These are phyloP conservation scores for Sugiyamaella pinicola DNA, from an alignment of 1,139 yeast genomes.

Conservation along the genomic window DNA sequence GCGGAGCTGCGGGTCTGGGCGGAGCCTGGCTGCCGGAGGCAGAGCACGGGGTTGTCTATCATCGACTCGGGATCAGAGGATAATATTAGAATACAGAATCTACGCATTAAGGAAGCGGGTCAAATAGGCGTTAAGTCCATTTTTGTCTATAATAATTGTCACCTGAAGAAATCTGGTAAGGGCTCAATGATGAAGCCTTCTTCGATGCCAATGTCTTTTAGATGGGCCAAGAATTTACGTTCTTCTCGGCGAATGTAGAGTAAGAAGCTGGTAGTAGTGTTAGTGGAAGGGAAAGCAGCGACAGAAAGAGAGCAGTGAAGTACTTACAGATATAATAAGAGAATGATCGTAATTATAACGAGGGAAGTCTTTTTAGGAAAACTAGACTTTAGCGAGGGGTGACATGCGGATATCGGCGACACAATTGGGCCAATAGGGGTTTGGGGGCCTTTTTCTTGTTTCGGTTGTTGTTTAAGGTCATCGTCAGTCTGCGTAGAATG, in stretches of 20 bases:
- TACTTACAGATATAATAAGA: slow-evolving; percentile 9
- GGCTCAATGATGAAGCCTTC: slow-evolving; percentile 21
- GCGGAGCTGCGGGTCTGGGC: not conserved
- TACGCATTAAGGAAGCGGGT: not conserved
- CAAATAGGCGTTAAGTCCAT: not conserved
- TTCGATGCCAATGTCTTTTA: slow-evolving; percentile 14
- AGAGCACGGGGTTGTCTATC: too few relatives aligned
- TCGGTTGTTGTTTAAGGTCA: not conserved
- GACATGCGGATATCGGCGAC: not conserved
- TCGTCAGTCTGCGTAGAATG: slow-evolving; percentile 10
- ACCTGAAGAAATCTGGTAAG: slow-evolving; percentile 16
- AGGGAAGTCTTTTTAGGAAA: not conserved
- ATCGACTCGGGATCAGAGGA: not conserved
- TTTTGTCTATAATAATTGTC: not conserved
- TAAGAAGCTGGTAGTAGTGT: slow-evolving; percentile 6
- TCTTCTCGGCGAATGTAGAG: slow-evolving; percentile 19
- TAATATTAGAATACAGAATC: not conserved
- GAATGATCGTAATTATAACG: not conserved
- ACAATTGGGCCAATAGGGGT: not conserved
- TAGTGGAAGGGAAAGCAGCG: slow-evolving; percentile 2
- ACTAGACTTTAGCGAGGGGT: not conserved
- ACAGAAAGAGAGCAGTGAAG: not conserved
- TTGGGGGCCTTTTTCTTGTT: not conserved
- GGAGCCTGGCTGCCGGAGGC: not conserved
- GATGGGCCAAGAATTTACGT: slow-evolving; percentile 9